Conservation (phyloP, 2,329 filamentous ascomycete genomes). For the Chaetothyriales sp. region DNA sequence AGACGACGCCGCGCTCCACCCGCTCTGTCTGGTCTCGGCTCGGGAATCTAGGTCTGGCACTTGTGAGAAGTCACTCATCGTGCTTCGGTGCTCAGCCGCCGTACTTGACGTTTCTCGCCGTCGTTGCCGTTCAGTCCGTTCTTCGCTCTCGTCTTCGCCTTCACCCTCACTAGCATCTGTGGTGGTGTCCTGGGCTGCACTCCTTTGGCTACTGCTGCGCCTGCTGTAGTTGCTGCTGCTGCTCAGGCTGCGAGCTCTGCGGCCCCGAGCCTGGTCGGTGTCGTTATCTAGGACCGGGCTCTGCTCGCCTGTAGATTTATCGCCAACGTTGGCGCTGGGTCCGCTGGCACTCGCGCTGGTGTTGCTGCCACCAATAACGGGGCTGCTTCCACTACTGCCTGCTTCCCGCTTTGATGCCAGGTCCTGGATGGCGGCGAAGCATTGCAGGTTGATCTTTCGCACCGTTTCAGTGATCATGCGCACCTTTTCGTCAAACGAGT, state of each 20-base stretch:
- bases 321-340: neutral
- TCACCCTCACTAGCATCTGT: neutral
- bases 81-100: neutral
- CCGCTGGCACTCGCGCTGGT: neutral
- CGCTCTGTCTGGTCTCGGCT: neutral
- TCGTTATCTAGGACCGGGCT: neutral
- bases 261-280: neutral
- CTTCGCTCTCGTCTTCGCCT: neutral
- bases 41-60: neutral
- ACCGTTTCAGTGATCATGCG: slow-evolving; percentile 97
- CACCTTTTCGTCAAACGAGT: slow-evolving; percentile 84
- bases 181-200: neutral
- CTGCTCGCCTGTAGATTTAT: neutral
- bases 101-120: neutral
- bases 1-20: neutral
- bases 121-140: neutral
- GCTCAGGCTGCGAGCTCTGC: neutral
- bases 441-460: slow-evolving; percentile 94
- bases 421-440: slow-evolving; percentile 86
- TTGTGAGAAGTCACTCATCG: neutral
- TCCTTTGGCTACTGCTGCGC: neutral
- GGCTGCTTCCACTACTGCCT: neutral
- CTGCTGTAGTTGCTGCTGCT: neutral
- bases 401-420: slow-evolving; percentile 18
- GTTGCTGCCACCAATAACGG: neutral